Evolutionary conservation across 495 filamentous ascomycete genomes (phyloP).

Genomic region (Aspergillus sclerotioniger): DNA sequence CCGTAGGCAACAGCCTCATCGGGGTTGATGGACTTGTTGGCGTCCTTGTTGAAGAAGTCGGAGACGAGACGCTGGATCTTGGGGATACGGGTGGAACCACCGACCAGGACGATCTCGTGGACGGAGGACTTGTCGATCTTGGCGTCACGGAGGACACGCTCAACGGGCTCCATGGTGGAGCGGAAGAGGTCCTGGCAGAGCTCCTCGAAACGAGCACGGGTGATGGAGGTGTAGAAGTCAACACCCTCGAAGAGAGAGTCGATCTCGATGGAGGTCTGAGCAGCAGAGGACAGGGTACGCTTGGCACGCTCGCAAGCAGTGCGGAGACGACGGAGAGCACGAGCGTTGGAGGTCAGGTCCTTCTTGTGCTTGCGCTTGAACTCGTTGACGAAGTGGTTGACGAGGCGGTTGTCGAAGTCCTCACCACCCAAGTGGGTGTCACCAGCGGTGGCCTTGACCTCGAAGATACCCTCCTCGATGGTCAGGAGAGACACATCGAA

Average conservation of each 20-base stretch:
- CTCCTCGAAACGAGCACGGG: slow-evolving; percentile 99
- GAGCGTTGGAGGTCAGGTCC: slow-evolving; percentile 85
- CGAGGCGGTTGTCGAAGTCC: slow-evolving; percentile 97
- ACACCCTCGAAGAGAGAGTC: slow-evolving; percentile 97
- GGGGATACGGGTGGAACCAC: slow-evolving; percentile 98
- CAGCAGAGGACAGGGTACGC: slow-evolving; percentile 94
- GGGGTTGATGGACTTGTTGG: slow-evolving; percentile 99
- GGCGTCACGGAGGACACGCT: slow-evolving; percentile 96
- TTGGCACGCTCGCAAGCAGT: slow-evolving; percentile 99
- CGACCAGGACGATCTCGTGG: slow-evolving; percentile 97
- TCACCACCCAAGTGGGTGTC: slow-evolving; percentile 99
- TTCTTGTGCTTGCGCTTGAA: slow-evolving; percentile 88
- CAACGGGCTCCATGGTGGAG: slow-evolving; percentile 94
- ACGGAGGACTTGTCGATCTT: slow-evolving; percentile 91
- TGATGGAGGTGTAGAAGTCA: slow-evolving; percentile 98
- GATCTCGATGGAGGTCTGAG: slow-evolving; percentile 97
- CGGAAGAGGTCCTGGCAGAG: slow-evolving; percentile 96
- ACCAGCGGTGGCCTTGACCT: slow-evolving; percentile 97
- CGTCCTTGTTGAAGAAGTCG: slow-evolving; percentile 99
- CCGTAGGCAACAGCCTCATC: slow-evolving; percentile 99
- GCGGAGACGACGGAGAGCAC: slow-evolving; percentile 94
- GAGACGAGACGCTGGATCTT: slow-evolving; percentile 97
- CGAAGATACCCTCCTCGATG: slow-evolving; percentile 99
- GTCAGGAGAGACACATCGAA: slow-evolving; percentile 99
- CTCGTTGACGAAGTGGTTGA: slow-evolving; percentile 93